Evolutionary conservation across 179 eudicot species (phyloP).

Genomic region (Carnegiea gigantea): DNA sequence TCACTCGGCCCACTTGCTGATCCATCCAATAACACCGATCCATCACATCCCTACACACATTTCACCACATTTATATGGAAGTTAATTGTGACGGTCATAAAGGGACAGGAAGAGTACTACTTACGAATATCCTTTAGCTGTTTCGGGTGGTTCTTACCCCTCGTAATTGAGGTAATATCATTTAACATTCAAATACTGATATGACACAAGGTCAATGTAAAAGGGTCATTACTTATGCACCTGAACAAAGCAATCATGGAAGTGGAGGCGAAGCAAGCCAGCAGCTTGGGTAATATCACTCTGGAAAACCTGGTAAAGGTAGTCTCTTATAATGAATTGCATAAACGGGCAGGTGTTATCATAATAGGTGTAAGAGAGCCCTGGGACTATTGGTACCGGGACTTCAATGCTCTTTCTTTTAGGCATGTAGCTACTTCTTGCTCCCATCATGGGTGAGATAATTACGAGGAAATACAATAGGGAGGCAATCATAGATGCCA

Average conservation of each 20-base stretch:
- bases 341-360: conserved; percentile 46
- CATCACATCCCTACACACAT: conserved; percentile 63
- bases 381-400: conserved; percentile 31
- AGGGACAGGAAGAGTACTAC: too few relatives aligned
- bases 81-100: too few relatives aligned
- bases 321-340: conserved; percentile 46
- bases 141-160: too few relatives aligned
- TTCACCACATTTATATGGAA: too few relatives aligned
- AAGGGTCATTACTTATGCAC: conserved; percentile 17
- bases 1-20: conserved; percentile 65
- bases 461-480: background rate
- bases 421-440: background rate
- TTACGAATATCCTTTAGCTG: too few relatives aligned
- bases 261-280: conserved; percentile 72
- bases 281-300: conserved; percentile 65
- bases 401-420: background rate
- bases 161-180: too few relatives aligned
- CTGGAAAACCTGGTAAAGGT: conserved; percentile 51
- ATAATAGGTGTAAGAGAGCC: conserved; percentile 52
- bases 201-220: too few relatives aligned
- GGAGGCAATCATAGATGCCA: conserved; percentile 5
- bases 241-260: conserved; percentile 82
- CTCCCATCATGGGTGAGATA: background rate
- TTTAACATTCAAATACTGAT: too few relatives aligned
- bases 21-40: conserved; percentile 62